Conservation (phyloP, 805 yeast species). For the Lipomyces sp. region DNA sequence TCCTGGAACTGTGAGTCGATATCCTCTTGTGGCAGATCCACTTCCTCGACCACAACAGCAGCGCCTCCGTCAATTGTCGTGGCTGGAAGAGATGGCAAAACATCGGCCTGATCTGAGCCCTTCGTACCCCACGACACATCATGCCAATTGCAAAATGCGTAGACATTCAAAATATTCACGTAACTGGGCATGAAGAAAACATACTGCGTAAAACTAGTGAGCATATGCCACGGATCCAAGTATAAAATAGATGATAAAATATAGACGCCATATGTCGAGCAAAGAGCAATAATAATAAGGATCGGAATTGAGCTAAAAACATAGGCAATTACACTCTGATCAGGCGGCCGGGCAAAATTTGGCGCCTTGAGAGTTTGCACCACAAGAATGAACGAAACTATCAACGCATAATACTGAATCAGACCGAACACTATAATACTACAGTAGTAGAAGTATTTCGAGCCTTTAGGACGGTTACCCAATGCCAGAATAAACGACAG, state of each 20-base stretch:
- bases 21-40: conserved; percentile 49
- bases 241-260: conserved; percentile 57
- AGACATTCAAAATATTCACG: conserved; percentile 57
- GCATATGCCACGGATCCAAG: conserved; percentile 62
- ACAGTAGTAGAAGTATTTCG: conserved; percentile 52
- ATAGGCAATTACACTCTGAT: conserved; percentile 33
- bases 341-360: conserved; percentile 32
- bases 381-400: conserved; percentile 58
- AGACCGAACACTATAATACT: conserved; percentile 57
- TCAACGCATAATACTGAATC: conserved; percentile 57
- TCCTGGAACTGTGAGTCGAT: conserved; percentile 50
- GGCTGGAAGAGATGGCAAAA: conserved; percentile 50
- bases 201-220: conserved; percentile 41
- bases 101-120: conserved; percentile 54
- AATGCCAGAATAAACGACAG: conserved; percentile 60
- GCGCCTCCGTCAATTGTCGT: conserved; percentile 54
- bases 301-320: conserved; percentile 42
- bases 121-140: conserved; percentile 77
- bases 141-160: conserved; percentile 68
- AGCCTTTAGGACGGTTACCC: conserved; percentile 64
- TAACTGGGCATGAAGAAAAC: conserved; percentile 52
- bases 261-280: conserved; percentile 60
- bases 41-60: conserved; percentile 50
- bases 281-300: conserved; percentile 57
- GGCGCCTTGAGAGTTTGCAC: conserved; percentile 48